Conservation (phyloP, 768 basidiomycete genomes). For the Russula compacta region DNA sequence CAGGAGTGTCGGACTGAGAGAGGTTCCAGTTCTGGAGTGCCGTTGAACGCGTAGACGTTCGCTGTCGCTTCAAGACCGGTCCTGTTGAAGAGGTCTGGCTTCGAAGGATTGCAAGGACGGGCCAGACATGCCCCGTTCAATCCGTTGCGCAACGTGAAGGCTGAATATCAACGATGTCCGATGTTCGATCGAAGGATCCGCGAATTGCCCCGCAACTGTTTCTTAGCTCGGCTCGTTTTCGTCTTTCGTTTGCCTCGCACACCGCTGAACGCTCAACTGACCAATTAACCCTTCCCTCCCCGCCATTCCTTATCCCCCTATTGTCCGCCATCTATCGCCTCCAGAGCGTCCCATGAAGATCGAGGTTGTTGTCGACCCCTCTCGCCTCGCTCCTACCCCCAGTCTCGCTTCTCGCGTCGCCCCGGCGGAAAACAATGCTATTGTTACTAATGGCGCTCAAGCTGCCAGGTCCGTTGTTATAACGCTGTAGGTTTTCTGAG, state of each 20-base stretch:
- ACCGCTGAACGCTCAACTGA: constrained; percentile 30
- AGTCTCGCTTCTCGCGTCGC: constrained; percentile 81
- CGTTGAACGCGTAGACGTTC: constrained; percentile 17
- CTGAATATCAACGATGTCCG: constrained; percentile 15
- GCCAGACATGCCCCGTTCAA: constrained; percentile 3
- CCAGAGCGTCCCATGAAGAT: constrained; percentile 98
- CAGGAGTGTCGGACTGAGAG: constrained; percentile 17
- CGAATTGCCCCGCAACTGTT: constrained; percentile 16
- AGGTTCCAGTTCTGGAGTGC: constrained; percentile 16
- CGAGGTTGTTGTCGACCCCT: constrained; percentile 90
- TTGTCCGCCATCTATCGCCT: constrained; percentile 25
- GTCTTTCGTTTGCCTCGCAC: constrained; percentile 26
- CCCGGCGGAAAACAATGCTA: constrained; percentile 45
- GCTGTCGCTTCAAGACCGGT: constrained; percentile 16
- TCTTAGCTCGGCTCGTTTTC: constrained; percentile 20
- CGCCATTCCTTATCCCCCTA: constrained; percentile 18
- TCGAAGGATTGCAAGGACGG: constrained; percentile 10
- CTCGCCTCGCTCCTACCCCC: constrained; percentile 47
- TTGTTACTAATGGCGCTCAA: constrained; percentile 27
- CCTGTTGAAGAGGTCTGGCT: constrained; percentile 19
- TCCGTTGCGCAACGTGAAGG: constrained; percentile 12
- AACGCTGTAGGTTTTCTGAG: constrained; percentile 18
- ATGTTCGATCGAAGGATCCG: constrained; percentile 11
- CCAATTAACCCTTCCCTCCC: constrained; percentile 31
- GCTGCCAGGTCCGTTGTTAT: constrained; percentile 30